Evolutionary conservation across 2,329 filamentous ascomycete species (phyloP), one percentile per base, ranked within the genome.

Genomic region (Ambrosiella xylebori): DNA sequence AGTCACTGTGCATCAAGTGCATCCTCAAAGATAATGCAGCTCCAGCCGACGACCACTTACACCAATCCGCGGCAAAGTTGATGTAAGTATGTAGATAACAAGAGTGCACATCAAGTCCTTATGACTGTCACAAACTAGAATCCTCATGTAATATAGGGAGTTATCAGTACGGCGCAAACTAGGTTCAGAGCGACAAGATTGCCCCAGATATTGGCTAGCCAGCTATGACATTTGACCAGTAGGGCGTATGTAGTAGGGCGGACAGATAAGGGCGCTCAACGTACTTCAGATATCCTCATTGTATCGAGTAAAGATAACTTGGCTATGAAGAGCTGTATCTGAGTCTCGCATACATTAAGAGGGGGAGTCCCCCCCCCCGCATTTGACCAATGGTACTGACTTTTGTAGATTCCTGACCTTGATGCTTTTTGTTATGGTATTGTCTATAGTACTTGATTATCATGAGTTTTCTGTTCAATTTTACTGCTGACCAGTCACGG

Each of bases 251-350:
- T 27, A 11, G 40, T 12, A 55, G 53, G 53, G 53, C 53, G 37
- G 40, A 55, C 53, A 41, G 53, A 44, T 55, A 55, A 55, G 53
- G 51, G 53, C 38, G 38, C 11, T 11, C 27, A 38, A 27, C 40
- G 17, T 15, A 15, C 53, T 54, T 27, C n/a, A 17, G 51, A 54
- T 54, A 27, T 15, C 17, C 15, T n/a, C 15, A 49, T 27, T 49
- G 13, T 49, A 49, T 49, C 12, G 45, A 49, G 45, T 49, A 49
- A 49, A n/a, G 15, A 49, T 49, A 49, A 49, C 45, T 49, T 9
- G 8, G 8, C 8, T 9, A 19, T 9, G 15, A n/a, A 49, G 45
- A 49, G 45, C 45, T 15, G 45, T 9, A 49, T n/a, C 8, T 27
- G 45, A n/a, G 45, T 49, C 15, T 9, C 9, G 45, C 12, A 19